Conservation (phyloP, 768 basidiomycete genomes). For the Infundibulicybe gibba region DNA sequence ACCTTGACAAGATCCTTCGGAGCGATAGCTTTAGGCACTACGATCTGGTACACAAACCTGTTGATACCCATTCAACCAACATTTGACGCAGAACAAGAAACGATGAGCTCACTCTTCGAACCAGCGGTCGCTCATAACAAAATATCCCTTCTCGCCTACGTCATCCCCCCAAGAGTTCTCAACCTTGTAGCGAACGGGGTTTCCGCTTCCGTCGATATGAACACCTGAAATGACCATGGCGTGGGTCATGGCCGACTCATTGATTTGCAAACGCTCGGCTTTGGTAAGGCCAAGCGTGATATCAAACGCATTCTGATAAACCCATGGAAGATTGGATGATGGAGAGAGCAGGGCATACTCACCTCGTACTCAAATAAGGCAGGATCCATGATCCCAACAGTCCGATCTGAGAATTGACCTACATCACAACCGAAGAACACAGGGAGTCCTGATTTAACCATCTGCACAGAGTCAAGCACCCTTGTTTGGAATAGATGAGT, state of each 20-base stretch:
- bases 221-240: constrained; percentile 95
- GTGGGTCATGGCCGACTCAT: constrained; percentile 92
- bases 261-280: constrained; percentile 76
- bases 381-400: constrained; percentile 83
- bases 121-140: constrained; percentile 91
- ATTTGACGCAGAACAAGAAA: constrained; percentile 2
- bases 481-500: neutral
- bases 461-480: constrained; percentile 20
- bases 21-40: constrained; percentile 77
- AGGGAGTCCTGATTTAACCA: constrained; percentile 84
- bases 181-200: constrained; percentile 88
- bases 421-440: constrained; percentile 98
- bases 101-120: constrained; percentile 71
- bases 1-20: constrained; percentile 80
- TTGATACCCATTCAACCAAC: neutral
- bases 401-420: constrained; percentile 74
- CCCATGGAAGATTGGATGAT: neutral
- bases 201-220: constrained; percentile 73
- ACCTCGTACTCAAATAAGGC: constrained; percentile 82
- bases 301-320: constrained; percentile 70
- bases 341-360: constrained; percentile 5
- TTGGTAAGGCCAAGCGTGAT: constrained; percentile 80
- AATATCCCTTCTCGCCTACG: constrained; percentile 80
- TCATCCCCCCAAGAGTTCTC: constrained; percentile 93
- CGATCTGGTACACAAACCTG: constrained; percentile 92